These are phyloP conservation scores for Suillus weaverae DNA, from an alignment of 768 basidiomycete species.

Conservation along the genomic window DNA sequence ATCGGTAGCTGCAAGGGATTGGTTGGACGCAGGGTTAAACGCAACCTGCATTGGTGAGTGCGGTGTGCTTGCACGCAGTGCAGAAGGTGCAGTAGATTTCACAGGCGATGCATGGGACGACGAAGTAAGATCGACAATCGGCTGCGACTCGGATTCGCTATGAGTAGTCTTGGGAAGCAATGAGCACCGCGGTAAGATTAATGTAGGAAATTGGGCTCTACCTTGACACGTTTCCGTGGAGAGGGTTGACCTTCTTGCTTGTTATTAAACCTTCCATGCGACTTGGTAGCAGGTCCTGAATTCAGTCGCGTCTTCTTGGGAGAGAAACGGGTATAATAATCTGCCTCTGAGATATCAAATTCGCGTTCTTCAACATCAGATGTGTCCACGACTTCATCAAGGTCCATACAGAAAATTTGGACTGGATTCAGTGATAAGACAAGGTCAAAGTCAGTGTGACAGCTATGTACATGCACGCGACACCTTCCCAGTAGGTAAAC, in stretches of 20 bases:
- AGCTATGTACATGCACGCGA: not conserved
- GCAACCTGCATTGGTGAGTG: not conserved
- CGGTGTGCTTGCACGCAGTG: not conserved
- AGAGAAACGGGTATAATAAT: slow-evolving; percentile 3
- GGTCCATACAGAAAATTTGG: slow-evolving; percentile 25
- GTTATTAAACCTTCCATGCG: slow-evolving; percentile 9
- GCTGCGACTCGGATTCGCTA: not conserved
- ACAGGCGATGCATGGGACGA: slow-evolving; percentile 1
- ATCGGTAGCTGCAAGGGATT: not conserved
- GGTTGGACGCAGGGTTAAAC: not conserved
- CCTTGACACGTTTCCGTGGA: slow-evolving; percentile 42
- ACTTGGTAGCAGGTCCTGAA: not conserved
- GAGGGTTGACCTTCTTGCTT: slow-evolving; percentile 20
- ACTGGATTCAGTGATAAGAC: not conserved
- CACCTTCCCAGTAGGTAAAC: no score
- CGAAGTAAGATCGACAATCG: not conserved
- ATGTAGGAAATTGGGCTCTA: slow-evolving; percentile 11
- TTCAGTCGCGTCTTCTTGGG: not conserved
- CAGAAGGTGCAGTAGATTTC: not conserved
- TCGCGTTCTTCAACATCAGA: slow-evolving; percentile 64
- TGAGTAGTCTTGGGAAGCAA: slow-evolving; percentile 21
- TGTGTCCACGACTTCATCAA: slow-evolving; percentile 56
- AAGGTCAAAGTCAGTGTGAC: not conserved
- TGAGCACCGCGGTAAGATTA: slow-evolving; percentile 11
- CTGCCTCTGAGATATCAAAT: slow-evolving; percentile 24